Evolutionary conservation across 1,284 basidiomycete genomes (phyloP).

Genomic region (Polyporus tsugae): DNA sequence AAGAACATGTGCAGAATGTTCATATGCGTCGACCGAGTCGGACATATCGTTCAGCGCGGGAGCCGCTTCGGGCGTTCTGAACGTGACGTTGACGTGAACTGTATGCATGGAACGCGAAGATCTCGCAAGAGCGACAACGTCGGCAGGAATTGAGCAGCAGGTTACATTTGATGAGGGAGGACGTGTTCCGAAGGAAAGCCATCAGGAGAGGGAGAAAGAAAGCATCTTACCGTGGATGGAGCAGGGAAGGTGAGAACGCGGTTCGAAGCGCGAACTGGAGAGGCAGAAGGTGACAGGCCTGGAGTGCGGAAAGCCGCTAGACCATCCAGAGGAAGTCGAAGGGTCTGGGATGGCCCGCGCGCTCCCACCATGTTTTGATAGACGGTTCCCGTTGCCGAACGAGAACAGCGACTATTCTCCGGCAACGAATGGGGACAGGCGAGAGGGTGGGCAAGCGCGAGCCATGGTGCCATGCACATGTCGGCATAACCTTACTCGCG

Average conservation of each 20-base stretch:
- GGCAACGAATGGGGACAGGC: constrained; percentile 23
- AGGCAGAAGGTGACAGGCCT: constrained; percentile 26
- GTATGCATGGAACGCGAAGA: constrained; percentile 28
- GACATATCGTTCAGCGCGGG: constrained; percentile 24
- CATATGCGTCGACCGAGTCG: constrained; percentile 24
- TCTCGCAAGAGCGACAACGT: constrained; percentile 3
- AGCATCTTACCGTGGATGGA: constrained; percentile 18
- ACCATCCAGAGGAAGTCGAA: constrained; percentile 26
- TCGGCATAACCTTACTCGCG: constrained; percentile 17
- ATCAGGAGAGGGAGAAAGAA: constrained; percentile 19
- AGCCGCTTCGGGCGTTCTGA: constrained; percentile 10
- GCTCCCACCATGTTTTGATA: constrained; percentile 28
- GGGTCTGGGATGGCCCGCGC: constrained; percentile 25
- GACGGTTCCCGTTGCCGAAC: constrained; percentile 22
- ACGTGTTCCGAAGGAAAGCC: constrained; percentile 26
- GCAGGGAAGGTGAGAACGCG: constrained; percentile 22
- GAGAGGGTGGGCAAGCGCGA: constrained; percentile 7
- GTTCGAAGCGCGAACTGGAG: constrained; percentile 3
- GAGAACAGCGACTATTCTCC: constrained; percentile 32
- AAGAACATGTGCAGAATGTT: constrained; percentile 27
- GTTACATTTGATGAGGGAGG: constrained; percentile 23
- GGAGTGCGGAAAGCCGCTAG: constrained; percentile 31
- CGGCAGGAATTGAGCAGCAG: constrained; percentile 23
- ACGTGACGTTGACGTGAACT: constrained; percentile 17
- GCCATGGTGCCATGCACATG: constrained; percentile 15